Base-by-base conservation (phyloP, 257 asterid species). In the Paulownia fortunei region DNA sequence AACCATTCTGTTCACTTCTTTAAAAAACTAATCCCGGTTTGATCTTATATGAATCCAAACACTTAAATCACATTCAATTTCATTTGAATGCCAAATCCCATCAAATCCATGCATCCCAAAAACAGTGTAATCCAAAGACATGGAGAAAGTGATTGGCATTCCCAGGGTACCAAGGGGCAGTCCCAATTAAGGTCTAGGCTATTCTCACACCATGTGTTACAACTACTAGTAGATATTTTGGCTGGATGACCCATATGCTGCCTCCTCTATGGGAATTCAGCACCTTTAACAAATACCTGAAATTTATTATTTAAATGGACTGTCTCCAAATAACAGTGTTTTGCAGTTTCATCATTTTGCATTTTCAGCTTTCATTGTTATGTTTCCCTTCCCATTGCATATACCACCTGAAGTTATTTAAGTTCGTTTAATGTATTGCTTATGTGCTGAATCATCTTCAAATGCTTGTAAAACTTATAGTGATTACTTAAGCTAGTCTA, bases 401-500 rank as follows among this genome's bases (percentile, higher is more conserved):
- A 30, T 27, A 55, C 4, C 37, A 15, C 26, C 44, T 30, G 3
- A 37, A 68, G 59, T 59, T 74, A 23, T 21, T 6, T 21, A 10
- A 61, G 47, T 16, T 66, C 15, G 7, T 52, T 49, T 24, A 46
- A 36, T 55, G 52, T 67, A 19, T 52, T 56, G 32, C 18, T 30
- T 44, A 56, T 73, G 34, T 24, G 46, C 70, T 32, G 49, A 76
- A 73, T 69, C 62, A 68, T 60, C 24, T 42, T 32, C 8, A 47
- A 51, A 44, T 82, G 68, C 34, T 42, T 61, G 55, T 27, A 63
- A 77, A 67, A 67, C 78, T 19, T 68, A 3, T 13, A 16, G 19
- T 52, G 70, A n/a, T 46, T 81, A 52, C 51, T 37, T 58, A 24
- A 3, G 13, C 30, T 47, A 18, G 56, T 63, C 32, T 34, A 68